These are phyloP conservation scores for Actinomortierella ambigua DNA, from an alignment of 371 early-diverging fungal species.

Conservation along the genomic window DNA sequence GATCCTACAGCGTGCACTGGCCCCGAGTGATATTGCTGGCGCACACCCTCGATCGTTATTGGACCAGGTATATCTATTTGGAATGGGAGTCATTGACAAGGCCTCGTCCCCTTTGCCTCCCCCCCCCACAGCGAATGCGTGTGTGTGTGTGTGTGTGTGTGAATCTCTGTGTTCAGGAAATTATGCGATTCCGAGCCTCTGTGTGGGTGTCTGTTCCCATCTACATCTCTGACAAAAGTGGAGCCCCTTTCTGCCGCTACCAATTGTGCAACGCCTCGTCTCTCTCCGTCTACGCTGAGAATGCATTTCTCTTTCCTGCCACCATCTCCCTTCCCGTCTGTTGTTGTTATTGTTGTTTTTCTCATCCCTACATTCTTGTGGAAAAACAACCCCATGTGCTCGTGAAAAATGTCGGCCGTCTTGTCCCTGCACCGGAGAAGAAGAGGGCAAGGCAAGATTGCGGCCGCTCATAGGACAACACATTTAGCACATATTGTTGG, in stretches of 20 bases:
- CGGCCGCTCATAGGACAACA: no score
- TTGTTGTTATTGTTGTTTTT: no score
- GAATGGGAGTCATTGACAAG: background rate
- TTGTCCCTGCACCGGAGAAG: no score
- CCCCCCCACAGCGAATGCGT: background rate
- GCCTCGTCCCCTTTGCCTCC: background rate
- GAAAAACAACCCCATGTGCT: no score
- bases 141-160: background rate
- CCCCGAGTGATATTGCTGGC: constrained; percentile 19
- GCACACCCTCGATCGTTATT: constrained; percentile 25
- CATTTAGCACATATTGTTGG: no score
- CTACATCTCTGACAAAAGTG: background rate
- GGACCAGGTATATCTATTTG: constrained; percentile 22
- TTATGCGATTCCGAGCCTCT: no score
- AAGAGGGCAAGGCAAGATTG: no score
- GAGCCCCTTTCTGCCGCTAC: background rate
- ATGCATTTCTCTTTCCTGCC: background rate
- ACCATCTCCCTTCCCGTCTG: no score
- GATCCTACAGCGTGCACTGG: constrained; percentile 39
- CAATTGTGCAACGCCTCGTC: background rate
- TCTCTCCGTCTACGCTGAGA: background rate
- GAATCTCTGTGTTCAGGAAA: background rate
- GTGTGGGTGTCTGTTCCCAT: no score
- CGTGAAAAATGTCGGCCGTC: no score
- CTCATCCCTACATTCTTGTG: no score